These are phyloP conservation scores for Aspergillus oerlinghausenensis DNA, from an alignment of 2,329 filamentous ascomycete species.

Conservation along the genomic window DNA sequence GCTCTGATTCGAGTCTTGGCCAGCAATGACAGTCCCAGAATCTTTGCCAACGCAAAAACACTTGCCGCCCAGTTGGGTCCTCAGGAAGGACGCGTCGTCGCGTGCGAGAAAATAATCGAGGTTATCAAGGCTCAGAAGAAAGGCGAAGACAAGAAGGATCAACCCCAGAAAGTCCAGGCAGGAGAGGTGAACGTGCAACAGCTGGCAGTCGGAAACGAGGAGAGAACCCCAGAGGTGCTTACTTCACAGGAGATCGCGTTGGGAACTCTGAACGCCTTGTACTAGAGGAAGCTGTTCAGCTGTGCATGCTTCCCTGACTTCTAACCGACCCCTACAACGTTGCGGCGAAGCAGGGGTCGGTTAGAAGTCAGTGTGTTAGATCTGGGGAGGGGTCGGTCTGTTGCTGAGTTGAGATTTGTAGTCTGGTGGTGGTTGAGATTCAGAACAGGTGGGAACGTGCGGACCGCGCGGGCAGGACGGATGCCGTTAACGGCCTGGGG, in stretches of 20 bases:
- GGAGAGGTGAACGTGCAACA: not conserved
- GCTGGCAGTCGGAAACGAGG: not conserved
- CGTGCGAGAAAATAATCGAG: conserved; percentile 17
- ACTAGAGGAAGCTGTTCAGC: not conserved
- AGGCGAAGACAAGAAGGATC: not conserved
- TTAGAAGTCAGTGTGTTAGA: not conserved
- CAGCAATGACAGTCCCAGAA: not conserved
- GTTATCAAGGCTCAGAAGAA: not conserved
- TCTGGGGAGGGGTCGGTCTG: not conserved
- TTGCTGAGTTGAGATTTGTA: too few relatives aligned
- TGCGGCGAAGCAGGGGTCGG: not conserved
- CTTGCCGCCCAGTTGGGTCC: conserved; percentile 7
- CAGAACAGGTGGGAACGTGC: not conserved
- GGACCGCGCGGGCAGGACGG: not conserved
- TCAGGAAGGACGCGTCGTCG: conserved; percentile 16
- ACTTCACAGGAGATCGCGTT: not conserved
- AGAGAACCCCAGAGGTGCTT: not conserved
- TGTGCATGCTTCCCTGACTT: not conserved
- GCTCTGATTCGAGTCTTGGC: conserved; percentile 20
- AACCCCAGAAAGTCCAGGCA: not conserved
- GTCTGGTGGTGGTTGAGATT: not conserved
- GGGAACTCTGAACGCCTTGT: not conserved
- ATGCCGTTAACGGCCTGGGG: not conserved
- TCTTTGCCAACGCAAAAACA: conserved; percentile 8
- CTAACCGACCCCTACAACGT: not conserved